phyloP scores from a whole-genome alignment of 176 grass and related monocot genomes.

The Miscanthus lutarioriparius region DNA sequence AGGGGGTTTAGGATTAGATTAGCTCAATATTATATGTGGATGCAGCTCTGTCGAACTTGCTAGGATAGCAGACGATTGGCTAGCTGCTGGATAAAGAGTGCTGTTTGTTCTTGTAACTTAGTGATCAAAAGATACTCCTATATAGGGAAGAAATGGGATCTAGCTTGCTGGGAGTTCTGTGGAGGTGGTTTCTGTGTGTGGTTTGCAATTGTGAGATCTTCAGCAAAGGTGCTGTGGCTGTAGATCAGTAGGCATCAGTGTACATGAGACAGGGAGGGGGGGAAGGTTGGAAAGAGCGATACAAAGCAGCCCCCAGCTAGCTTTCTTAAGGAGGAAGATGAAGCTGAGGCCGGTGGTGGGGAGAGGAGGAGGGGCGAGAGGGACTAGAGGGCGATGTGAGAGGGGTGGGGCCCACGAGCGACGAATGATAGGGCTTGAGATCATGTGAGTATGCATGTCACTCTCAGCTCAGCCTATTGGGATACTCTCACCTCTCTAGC shows the following conservation, averaged over 20 bases:
- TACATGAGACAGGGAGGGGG: constrained; percentile 22
- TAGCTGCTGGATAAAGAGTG: background rate
- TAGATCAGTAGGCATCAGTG: constrained; percentile 26
- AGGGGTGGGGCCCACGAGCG: constrained; percentile 33
- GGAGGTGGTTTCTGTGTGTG: background rate
- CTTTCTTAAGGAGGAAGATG: constrained; percentile 45
- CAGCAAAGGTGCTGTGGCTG: constrained; percentile 14
- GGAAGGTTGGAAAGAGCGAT: constrained; percentile 1
- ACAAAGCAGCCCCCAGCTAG: constrained; percentile 4
- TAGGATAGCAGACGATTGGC: constrained; percentile 16
- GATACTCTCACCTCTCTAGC: background rate
- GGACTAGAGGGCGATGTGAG: background rate
- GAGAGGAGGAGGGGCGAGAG: background rate
- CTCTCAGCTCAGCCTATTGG: constrained; percentile 35
- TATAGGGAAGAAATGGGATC: constrained; percentile 6
- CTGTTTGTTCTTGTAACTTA: background rate
- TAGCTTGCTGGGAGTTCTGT: background rate
- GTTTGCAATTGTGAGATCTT: constrained; percentile 21
- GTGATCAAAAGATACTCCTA: constrained; percentile 18
- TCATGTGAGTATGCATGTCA: constrained; percentile 83
- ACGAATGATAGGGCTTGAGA: constrained; percentile 52
- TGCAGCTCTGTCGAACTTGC: constrained; percentile 5
- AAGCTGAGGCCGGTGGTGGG: constrained; percentile 4
- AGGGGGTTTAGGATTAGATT: constrained; percentile 10
- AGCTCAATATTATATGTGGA: constrained; percentile 40